Base-by-base conservation (phyloP, 2,329 filamentous ascomycete species). In the Beauveria brongniartii region DNA sequence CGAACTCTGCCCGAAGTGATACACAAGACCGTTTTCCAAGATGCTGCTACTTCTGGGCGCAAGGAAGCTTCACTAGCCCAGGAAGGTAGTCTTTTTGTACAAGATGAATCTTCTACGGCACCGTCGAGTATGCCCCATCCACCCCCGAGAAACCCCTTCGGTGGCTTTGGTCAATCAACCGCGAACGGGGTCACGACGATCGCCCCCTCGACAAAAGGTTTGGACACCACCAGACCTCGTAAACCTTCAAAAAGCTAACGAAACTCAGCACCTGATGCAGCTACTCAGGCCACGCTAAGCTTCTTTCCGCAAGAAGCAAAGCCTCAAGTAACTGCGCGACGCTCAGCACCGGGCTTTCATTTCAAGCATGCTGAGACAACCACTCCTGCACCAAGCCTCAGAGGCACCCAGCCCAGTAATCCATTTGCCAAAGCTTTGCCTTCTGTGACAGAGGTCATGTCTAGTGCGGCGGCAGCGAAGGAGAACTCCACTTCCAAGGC, bases 1-100 rank as follows among this genome's bases (percentile, higher is more conserved):
- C 76, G 75, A 52, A 71, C 80, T 12, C 72, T 88, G 2, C 77
- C 82, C 3, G 74, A 82, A 28, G 73, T 85, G 24, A 83, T 88
- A 34, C 81, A 83, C 65, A 72, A 74, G 40, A 86, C 82, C 1
- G 73, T 85, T 12, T 82, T 74, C 55, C n/a, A 52, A 20, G 72
- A 77, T 37, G 50, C 65, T 14, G 40, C 60, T 16, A 30, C 10
- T 7, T 3, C 9, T 3, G n/a, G 10, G 14, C 22, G 43, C 16
- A 40, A 34, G 41, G 57, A 37, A 18, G 8, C 16, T n/a, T 67
- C 16, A 63, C 66, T 34, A 40, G n/a, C 43, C 10, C 20, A 47
- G 10, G 70, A 72, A 50, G 68, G 51, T 12, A 71, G 71, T 50
- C 66, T 73, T 4, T 73, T 73, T 47, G 66, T 73, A 44, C 20